phyloP scores from a whole-genome alignment of 2,329 filamentous ascomycete species.

The Amauroascus niger region DNA sequence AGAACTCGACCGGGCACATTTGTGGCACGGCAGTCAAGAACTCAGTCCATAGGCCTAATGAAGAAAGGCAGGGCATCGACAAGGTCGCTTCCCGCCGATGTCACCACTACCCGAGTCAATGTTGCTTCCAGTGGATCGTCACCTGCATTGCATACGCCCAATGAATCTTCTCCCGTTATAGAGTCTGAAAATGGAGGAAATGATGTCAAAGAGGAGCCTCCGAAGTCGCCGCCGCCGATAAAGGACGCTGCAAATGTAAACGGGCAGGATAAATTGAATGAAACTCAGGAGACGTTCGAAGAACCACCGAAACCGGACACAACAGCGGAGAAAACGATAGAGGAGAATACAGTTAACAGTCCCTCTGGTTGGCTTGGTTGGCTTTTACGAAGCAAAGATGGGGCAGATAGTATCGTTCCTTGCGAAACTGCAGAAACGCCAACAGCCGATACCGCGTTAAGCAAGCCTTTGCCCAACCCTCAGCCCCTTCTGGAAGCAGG shows the following conservation, averaged over 20 bases:
- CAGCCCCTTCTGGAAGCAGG: not conserved
- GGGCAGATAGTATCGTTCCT: not conserved
- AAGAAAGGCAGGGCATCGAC: conserved; percentile 33
- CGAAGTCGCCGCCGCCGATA: not conserved
- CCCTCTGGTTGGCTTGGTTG: conserved; percentile 17
- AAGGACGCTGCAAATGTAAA: not conserved
- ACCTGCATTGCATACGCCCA: conserved; percentile 23
- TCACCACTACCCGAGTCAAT: conserved; percentile 38
- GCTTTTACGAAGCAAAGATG: conserved; percentile 14
- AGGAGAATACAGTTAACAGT: conserved; percentile 16
- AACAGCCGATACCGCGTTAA: no score
- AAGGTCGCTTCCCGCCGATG: conserved; percentile 38
- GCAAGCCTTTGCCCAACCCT: not conserved
- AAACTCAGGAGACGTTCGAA: not conserved
- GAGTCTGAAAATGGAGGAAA: conserved; percentile 17
- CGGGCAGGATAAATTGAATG: not conserved
- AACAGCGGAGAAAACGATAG: conserved; percentile 18
- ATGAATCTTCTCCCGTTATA: conserved; percentile 10
- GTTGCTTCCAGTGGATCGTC: conserved; percentile 35
- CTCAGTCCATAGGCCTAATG: conserved; percentile 27
- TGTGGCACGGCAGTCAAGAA: conserved; percentile 23
- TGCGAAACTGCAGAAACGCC: not conserved
- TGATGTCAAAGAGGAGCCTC: not conserved
- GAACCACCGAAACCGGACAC: not conserved
- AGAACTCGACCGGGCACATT: conserved; percentile 24